These are phyloP conservation scores for Blastomyces parvus DNA, from an alignment of 2,329 filamentous ascomycete genomes.

Conservation along the genomic window DNA sequence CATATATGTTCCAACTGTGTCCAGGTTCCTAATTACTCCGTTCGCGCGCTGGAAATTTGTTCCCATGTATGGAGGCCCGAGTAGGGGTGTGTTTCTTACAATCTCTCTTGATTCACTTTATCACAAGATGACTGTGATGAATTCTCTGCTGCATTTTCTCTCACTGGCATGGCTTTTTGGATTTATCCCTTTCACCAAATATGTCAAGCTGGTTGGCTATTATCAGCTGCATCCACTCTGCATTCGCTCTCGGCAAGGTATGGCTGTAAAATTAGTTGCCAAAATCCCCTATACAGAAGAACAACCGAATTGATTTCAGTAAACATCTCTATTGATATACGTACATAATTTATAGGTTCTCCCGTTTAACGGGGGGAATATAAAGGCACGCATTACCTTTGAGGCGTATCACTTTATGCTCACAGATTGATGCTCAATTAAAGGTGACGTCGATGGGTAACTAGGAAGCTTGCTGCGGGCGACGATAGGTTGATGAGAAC, in stretches of 20 bases:
- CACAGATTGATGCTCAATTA: neutral
- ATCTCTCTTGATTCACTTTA: slow-evolving; percentile 57
- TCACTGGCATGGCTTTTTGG: slow-evolving; percentile 41
- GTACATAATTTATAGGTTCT: neutral
- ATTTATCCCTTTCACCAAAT: slow-evolving; percentile 61
- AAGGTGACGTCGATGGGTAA: neutral
- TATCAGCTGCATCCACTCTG: slow-evolving; percentile 68
- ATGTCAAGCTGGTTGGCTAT: slow-evolving; percentile 70
- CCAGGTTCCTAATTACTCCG: neutral
- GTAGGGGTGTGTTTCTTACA: slow-evolving; percentile 28
- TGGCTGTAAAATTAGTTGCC: slow-evolving; percentile 2
- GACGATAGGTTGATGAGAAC: neutral
- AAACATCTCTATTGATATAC: neutral
- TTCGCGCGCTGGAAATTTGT: neutral
- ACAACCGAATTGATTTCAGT: slow-evolving; percentile 1
- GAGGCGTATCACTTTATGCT: neutral
- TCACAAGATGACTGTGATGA: slow-evolving; percentile 50
- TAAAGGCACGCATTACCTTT: neutral
- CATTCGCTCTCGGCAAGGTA: slow-evolving; percentile 49
- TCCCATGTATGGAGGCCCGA: neutral
- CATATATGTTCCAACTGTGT: neutral
- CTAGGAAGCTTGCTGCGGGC: neutral
- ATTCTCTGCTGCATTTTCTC: slow-evolving; percentile 35
- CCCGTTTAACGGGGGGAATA: neutral
- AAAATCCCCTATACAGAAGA: neutral